Conservation (phyloP, 208 protist genomes). For the Acanthamoeba pearcei region DNA sequence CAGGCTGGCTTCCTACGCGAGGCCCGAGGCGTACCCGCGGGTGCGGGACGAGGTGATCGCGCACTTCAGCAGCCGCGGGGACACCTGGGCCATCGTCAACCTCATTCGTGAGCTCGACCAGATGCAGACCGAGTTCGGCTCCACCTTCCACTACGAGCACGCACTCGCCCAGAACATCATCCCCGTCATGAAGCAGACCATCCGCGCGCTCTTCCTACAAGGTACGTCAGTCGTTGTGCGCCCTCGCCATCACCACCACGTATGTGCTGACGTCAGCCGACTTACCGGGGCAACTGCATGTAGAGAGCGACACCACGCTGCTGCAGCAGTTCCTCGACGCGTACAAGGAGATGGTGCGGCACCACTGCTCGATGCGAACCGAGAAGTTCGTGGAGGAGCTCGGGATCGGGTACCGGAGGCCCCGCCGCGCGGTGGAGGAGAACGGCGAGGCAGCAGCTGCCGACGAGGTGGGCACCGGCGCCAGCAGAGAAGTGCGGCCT, state of each 20-base stretch:
- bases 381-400: slow-evolving; percentile 42
- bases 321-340: slow-evolving; percentile 43
- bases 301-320: slow-evolving; percentile 19
- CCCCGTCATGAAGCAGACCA: slow-evolving; percentile 43
- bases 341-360: slow-evolving; percentile 39
- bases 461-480: background rate
- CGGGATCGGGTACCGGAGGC: background rate
- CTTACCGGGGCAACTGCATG: background rate
- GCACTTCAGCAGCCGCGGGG: slow-evolving; percentile 37
- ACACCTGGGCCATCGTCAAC: slow-evolving; percentile 60
- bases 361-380: background rate
- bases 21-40: background rate
- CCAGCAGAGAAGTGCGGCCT: background rate
- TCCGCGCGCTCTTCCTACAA: slow-evolving; percentile 32
- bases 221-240: background rate
- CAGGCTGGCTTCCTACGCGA: slow-evolving; percentile 21
- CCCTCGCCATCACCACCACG: background rate
- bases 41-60: background rate
- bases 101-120: slow-evolving; percentile 51
- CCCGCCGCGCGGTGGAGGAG: too few species aligned
- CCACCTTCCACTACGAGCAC: slow-evolving; percentile 63
- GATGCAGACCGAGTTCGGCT: slow-evolving; percentile 33
- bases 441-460: background rate
- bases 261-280: background rate
- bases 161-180: slow-evolving; percentile 54